Evolutionary conservation across 805 yeast genomes (phyloP), one percentile per base, ranked within the genome.

Genomic region (Candida nonsorbophila): DNA sequence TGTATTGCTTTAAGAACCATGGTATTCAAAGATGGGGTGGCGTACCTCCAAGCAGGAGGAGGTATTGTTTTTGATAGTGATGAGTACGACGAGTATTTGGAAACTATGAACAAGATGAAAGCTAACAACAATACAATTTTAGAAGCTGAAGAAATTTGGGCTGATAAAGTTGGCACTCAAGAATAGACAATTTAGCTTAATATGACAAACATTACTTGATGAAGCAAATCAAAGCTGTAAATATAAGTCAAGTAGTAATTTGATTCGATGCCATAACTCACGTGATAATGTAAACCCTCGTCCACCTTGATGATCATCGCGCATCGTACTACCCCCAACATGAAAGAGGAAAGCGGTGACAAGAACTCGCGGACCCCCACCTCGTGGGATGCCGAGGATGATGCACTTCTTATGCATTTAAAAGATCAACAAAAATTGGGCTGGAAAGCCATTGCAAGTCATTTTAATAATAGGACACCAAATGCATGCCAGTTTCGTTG

Each of bases 31-130:
- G 85, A 90, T 43, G 90, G 88, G 15, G 67, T 74, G 29, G 97
- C 96, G 0, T 90, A 87, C 48, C 67, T 92, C 44, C 99, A 92
- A 67, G 97, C 98, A 3, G 98, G 99, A 41, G 99, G 99, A 33
- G 99, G 99, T 36, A 92, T 92, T 53, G 98, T 92, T 14, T 80
- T 68, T 53, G 98, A 92, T 54, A 82, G 94, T 40, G 97, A 92
- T 54, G 95, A 94, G 33, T 78, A 80, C 47, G 98, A 90, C 38
- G 98, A 92, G 63, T 92, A 87, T 55, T 66, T 87, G 27, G 98
- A 92, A 65, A 92, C 97, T 2, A 80, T 92, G 82, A 92, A 92
- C 69, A 92, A 92, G 66, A 87, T 92, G 95, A 77, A 72, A 63
- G 94, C 97, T 33, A 92, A 92, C 61, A 82, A 81, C 57, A 75